Conservation (phyloP, 2,329 filamentous ascomycete species). For the Ophiostoma ulmi region DNA sequence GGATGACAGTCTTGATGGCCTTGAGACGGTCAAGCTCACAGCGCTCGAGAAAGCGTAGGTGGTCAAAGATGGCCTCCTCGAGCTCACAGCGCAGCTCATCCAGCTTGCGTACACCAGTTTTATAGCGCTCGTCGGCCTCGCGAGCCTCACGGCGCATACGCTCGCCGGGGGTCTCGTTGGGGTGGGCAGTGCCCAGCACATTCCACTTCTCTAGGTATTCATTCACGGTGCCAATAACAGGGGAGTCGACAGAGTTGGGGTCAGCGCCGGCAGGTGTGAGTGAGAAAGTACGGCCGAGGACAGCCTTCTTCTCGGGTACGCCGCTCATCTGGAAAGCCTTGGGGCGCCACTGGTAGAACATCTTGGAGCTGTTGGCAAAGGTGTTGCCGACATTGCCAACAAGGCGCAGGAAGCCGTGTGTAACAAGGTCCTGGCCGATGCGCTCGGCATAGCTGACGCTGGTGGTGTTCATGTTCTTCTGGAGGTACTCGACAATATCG, state of each 20-base stretch:
- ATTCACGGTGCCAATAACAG: conserved; percentile 73
- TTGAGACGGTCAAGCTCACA: conserved; percentile 94
- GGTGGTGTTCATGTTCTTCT: conserved; percentile 76
- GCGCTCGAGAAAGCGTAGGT: conserved; percentile 92
- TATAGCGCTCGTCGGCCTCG: conserved; percentile 92
- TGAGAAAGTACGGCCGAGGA: conserved; percentile 69
- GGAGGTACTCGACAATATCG: conserved; percentile 93
- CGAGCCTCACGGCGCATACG: conserved; percentile 80
- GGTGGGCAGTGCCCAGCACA: conserved; percentile 78
- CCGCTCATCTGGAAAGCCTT: conserved; percentile 86
- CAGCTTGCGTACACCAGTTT: conserved; percentile 74
- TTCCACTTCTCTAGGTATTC: conserved; percentile 93
- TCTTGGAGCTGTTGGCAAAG: conserved; percentile 94
- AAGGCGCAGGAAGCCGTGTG: conserved; percentile 78
- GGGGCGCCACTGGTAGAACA: conserved; percentile 96
- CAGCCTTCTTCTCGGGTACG: conserved; percentile 78
- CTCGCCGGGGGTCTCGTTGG: conserved; percentile 89
- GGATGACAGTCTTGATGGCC: conserved; percentile 94
- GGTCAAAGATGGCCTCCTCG: conserved; percentile 90
- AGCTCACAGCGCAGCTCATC: conserved; percentile 87
- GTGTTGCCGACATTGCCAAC: conserved; percentile 91
- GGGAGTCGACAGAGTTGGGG: conserved; percentile 65
- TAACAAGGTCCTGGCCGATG: conserved; percentile 88
- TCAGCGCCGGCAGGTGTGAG: conserved; percentile 44
- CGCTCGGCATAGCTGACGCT: conserved; percentile 88